A percentile compares a stretch with the other conserved stretches of the same genome.
phyloP scores from a whole-genome alignment of 768 basidiomycete species.

The Panaeolus papilionaceus region DNA sequence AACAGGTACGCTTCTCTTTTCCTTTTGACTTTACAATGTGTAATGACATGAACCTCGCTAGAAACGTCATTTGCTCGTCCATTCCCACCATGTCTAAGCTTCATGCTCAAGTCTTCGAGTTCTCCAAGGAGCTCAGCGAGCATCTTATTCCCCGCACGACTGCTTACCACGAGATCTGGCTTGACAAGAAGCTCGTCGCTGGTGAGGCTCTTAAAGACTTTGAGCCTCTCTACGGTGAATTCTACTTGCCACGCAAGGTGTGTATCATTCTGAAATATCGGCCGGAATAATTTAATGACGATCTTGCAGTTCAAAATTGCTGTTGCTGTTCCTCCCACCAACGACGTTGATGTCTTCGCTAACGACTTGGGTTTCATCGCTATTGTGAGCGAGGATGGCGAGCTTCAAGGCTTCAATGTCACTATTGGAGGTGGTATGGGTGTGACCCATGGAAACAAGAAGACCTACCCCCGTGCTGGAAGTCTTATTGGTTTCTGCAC shows the following conservation, averaged over 20 bases:
- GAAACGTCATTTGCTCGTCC: constrained; percentile 91
- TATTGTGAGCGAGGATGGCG: constrained; percentile 76
- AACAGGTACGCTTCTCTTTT: constrained; percentile 65
- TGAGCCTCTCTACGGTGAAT: constrained; percentile 97
- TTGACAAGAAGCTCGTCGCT: constrained; percentile 95
- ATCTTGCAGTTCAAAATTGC: constrained; percentile 89
- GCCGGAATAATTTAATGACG: constrained; percentile 18
- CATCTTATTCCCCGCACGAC: constrained; percentile 89
- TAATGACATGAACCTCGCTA: constrained; percentile 35
- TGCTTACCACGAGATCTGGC: constrained; percentile 99
- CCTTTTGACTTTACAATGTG: background rate
- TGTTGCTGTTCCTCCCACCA: constrained; percentile 94
- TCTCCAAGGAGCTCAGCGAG: constrained; percentile 83
- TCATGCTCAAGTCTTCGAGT: constrained; percentile 83
- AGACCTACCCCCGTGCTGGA: constrained; percentile 93
- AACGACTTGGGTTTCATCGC: constrained; percentile 98
- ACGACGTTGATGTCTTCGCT: constrained; percentile 95
- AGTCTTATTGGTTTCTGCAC: constrained; percentile 94
- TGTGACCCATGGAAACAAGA: constrained; percentile 98
- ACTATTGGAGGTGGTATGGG: constrained; percentile 97
- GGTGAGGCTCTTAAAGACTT: constrained; percentile 94
- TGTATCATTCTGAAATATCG: constrained; percentile 24
- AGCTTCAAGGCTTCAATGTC: constrained; percentile 93
- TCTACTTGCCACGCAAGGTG: constrained; percentile 96
- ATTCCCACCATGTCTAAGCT: constrained; percentile 90